Evolutionary conservation across 805 yeast species (phyloP), one percentile per base, ranked within the genome.

Genomic region (Hanseniaspora thailandica): DNA sequence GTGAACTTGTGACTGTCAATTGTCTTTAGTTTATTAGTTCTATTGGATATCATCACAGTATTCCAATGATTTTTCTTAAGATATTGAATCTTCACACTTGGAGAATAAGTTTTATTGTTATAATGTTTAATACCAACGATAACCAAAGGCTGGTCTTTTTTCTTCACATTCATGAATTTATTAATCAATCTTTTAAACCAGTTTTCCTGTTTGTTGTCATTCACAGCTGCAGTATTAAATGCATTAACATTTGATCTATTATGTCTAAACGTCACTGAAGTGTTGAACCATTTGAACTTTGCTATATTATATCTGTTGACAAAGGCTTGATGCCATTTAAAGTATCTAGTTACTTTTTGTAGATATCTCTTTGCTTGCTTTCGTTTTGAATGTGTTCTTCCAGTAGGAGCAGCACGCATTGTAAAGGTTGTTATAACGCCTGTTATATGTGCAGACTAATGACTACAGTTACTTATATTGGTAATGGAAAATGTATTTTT

Each of bases 341-440:
- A 25, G 17, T 22, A 34, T 19, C 15, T 43, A 8, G 17, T 35
- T 4, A 35, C 8, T n/a, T 35, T 41, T 4, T 35, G 25, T 15
- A 19, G 17, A 23, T 15, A 28, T n/a, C 25, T 10, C 20, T 35
- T 41, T 3, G 39, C 20, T 12, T 15, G 13, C 28, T 43, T 50
- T 34, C 30, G 43, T 15, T 50, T 50, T n/a, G 54, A 50, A 28
- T 40, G 34, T 28, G 26, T 20, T 35, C 54, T 41, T 13, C 54
- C 54, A 13, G 23, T 28, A 5, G 54, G 54, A 17, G 54, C 46
- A 13, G 39, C 26, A 34, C 31, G 45, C 54, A 50, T 50, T 8
- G 26, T 19, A 3, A n/a, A n/a, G n/a, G n/a, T n/a, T n/a, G n/a
- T n/a, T n/a, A n/a, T n/a, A n/a, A n/a, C n/a, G n/a, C n/a, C n/a